Evolutionary conservation across 306 rosid species (phyloP).

Genomic region (Lathyrus oleraceus): DNA sequence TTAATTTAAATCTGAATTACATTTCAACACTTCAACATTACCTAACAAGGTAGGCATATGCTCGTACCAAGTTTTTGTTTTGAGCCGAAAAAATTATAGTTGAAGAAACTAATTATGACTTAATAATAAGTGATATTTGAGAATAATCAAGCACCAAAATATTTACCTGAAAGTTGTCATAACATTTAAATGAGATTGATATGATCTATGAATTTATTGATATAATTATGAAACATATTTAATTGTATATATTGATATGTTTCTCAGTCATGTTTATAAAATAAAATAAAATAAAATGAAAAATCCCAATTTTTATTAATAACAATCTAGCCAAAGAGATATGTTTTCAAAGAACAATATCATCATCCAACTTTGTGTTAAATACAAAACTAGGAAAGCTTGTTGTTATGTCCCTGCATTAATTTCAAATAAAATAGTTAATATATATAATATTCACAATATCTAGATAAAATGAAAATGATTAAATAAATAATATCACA

Average conservation of each 20-base stretch:
- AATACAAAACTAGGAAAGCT: constrained; percentile 91
- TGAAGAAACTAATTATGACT: not conserved
- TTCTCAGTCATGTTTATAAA: not conserved
- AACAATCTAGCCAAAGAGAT: constrained; percentile 28
- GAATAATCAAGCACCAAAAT: not conserved
- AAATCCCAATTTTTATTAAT: too few species aligned
- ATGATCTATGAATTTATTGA: not conserved
- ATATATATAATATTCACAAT: not conserved
- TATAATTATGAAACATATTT: not conserved
- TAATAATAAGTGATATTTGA: not conserved
- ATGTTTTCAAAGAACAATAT: constrained; percentile 51
- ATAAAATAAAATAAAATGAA: too few species aligned
- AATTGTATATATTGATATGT: constrained; percentile 10
- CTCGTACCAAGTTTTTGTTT: too few species aligned
- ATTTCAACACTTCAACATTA: too few species aligned
- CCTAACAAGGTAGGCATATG: too few species aligned
- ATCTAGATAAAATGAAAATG: not conserved
- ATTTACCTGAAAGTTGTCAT: not conserved
- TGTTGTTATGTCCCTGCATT: constrained; percentile 87
- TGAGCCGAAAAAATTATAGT: too few species aligned
- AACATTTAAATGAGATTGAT: not conserved
- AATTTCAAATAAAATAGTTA: constrained; percentile 22
- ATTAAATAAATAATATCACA: not conserved
- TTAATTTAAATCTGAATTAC: too few species aligned
- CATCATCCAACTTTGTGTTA: constrained; percentile 84